Conservation (phyloP, 2,329 filamentous ascomycete species). For the Colletotrichum eremochloae region DNA sequence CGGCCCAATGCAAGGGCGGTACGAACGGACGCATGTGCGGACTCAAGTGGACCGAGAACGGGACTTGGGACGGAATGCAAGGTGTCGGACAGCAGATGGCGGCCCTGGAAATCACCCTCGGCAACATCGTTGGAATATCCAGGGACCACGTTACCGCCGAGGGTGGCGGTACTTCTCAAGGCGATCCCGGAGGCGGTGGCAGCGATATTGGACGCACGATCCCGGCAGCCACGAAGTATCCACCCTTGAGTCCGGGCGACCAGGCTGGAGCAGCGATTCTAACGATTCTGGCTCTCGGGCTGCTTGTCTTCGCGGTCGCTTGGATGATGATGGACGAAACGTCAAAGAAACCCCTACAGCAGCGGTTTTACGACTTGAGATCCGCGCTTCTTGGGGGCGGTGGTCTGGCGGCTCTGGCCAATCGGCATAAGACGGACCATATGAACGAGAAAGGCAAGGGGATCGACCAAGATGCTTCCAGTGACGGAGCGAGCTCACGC, state of each 20-base stretch:
- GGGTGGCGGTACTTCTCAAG: constrained; percentile 70
- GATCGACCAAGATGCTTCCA: constrained; percentile 27
- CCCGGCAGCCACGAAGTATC: constrained; percentile 51
- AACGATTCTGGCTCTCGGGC: constrained; percentile 69
- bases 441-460: constrained; percentile 41
- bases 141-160: constrained; percentile 58
- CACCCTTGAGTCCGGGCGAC: constrained; percentile 62
- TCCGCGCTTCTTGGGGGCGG: constrained; percentile 31
- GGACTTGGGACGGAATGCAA: constrained; percentile 68
- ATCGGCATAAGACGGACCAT: constrained; percentile 16
- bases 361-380: constrained; percentile 50
- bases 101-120: constrained; percentile 74
- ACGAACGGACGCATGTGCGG: constrained; percentile 70
- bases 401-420: constrained; percentile 22
- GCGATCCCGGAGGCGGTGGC: constrained; percentile 61
- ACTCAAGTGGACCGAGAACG: constrained; percentile 68
- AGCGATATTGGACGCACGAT: constrained; percentile 59
- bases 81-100: constrained; percentile 81
- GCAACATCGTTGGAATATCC: constrained; percentile 65
- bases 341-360: constrained; percentile 49
- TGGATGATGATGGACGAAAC: constrained; percentile 66
- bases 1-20: constrained; percentile 69
- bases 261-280: constrained; percentile 76
- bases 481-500: constrained; percentile 24
- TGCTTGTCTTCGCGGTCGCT: constrained; percentile 65